These are phyloP conservation scores for Penicillium polonicum DNA, from an alignment of 2,329 filamentous ascomycete species.

Conservation along the genomic window DNA sequence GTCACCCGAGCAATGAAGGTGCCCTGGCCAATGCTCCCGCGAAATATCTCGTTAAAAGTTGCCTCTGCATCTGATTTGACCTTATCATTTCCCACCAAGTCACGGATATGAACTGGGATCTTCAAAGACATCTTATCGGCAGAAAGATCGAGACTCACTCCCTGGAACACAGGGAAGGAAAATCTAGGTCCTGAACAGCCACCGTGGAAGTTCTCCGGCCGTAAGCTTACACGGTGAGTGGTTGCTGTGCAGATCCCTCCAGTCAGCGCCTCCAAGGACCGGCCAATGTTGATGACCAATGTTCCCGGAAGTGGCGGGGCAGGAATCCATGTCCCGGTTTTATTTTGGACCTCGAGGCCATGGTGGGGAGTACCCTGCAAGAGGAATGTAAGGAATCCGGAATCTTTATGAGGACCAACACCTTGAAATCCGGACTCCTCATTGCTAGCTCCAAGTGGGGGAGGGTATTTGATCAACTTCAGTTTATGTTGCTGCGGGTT, in stretches of 20 bases:
- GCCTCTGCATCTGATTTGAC: constrained; percentile 39
- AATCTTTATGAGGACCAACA: constrained; percentile 50
- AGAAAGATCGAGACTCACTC: constrained; percentile 35
- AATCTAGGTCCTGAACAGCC: constrained; percentile 35
- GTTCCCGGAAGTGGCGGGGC: constrained; percentile 46
- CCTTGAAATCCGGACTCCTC: constrained; percentile 38
- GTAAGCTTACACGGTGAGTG: constrained; percentile 37
- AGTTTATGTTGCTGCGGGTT: constrained; percentile 36
- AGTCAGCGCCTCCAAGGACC: constrained; percentile 37
- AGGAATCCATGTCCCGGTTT: constrained; percentile 47
- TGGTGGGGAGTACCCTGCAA: constrained; percentile 45
- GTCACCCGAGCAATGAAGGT: constrained; percentile 38
- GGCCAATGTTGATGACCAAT: constrained; percentile 52
- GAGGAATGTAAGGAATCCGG: constrained; percentile 51
- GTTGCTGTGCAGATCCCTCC: constrained; percentile 38
- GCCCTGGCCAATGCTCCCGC: constrained; percentile 33
- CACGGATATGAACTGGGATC: constrained; percentile 32
- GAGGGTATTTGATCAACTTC: constrained; percentile 48
- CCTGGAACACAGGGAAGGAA: constrained; percentile 39
- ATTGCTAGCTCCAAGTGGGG: constrained; percentile 25
- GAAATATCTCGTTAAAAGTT: constrained; percentile 37
- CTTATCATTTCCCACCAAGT: constrained; percentile 17
- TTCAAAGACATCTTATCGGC: constrained; percentile 30
- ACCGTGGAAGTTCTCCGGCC: constrained; percentile 29
- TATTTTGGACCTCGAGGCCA: constrained; percentile 52